Evolutionary conservation across 208 protist species (phyloP), one percentile per base, ranked within the genome.

Genomic region (Wallacemonas rigidus): DNA sequence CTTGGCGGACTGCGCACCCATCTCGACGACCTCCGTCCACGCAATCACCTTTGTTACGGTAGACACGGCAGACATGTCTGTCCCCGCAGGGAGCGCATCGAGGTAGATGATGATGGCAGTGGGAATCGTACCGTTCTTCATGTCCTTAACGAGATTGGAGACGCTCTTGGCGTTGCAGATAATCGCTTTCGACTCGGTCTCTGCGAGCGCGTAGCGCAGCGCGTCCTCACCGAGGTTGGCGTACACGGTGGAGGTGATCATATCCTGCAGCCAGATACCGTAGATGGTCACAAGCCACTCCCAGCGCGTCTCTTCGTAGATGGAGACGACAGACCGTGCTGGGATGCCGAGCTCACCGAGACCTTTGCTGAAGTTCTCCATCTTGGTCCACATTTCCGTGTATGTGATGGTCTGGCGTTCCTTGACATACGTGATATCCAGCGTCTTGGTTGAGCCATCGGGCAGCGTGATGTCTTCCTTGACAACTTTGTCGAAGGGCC

Each of bases 281-380:
- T 88, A 88, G 50, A 79, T 70, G 36, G 75, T 76, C 35, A 63
- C 68, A 15, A 88, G 56, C 82, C 82, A 88, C 70, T 88, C 82
- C 75, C 76, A 88, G 54, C 82, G 82, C 2, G 82, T 88, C 45
- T 85, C 82, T 44, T 81, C 74, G 65, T 77, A 88, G 38, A 88
- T 77, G 60, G 72, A 38, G 7, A 87, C 71, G 45, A 71, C 61
- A 38, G 67, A 45, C 12, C 74, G 15, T 43, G 55, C 62, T 17
- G 43, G 50, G 35, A 83, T 48, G 35, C 78, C 78, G 12, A 83
- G 72, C 54, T 77, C 68, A 36, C 50, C 75, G 36, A 87, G 75
- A 36, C 77, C 76, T 17, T 65, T 40, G n/a, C 72, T 71, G 72
- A 87, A 79, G 53, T 36, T 65, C 39, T 70, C 62, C 57, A 87